Percentiles rank a stretch among this genome's conserved stretches.
Evolutionary conservation across 805 yeast species (phyloP).

Genomic region (Saccharomycopsis fermentans): DNA sequence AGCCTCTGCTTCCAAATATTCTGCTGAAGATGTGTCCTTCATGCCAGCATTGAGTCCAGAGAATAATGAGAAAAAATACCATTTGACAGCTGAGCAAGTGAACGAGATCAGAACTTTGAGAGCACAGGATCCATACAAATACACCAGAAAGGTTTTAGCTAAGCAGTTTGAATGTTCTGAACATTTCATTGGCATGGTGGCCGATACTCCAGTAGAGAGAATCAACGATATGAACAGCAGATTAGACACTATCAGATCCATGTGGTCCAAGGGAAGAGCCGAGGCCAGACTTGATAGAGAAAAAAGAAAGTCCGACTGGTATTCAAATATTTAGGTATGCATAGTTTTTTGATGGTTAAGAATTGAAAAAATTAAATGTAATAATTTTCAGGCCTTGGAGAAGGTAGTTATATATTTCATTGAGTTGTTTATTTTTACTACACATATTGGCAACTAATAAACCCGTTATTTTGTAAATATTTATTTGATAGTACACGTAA

Average conservation of each 20-base stretch:
- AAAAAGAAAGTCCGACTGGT: conserved; percentile 55
- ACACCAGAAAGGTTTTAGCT: conserved; percentile 58
- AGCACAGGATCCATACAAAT: conserved; percentile 43
- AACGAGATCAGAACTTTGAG: conserved; percentile 49
- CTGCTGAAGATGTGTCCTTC: conserved; percentile 24
- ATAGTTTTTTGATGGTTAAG: too few species aligned
- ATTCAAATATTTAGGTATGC: conserved; percentile 35
- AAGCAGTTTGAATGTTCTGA: conserved; percentile 44
- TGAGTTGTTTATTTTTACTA: too few species aligned
- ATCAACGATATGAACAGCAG: conserved; percentile 36
- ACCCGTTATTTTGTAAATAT: not conserved
- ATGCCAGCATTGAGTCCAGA: conserved; percentile 29
- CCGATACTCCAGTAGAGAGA: conserved; percentile 35
- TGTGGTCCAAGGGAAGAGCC: conserved; percentile 40
- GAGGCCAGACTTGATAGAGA: conserved; percentile 46
- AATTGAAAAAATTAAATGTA: too few species aligned
- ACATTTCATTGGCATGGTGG: conserved; percentile 43
- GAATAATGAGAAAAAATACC: conserved; percentile 36
- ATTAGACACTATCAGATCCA: conserved; percentile 33
- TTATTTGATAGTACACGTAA: not conserved
- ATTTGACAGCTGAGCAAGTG: conserved; percentile 47
- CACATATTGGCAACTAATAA: not conserved
- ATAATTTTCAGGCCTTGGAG: not conserved
- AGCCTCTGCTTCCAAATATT: conserved; percentile 23
- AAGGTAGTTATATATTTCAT: too few species aligned